Conservation (phyloP, 805 yeast genomes). For the Millerozyma miso region DNA sequence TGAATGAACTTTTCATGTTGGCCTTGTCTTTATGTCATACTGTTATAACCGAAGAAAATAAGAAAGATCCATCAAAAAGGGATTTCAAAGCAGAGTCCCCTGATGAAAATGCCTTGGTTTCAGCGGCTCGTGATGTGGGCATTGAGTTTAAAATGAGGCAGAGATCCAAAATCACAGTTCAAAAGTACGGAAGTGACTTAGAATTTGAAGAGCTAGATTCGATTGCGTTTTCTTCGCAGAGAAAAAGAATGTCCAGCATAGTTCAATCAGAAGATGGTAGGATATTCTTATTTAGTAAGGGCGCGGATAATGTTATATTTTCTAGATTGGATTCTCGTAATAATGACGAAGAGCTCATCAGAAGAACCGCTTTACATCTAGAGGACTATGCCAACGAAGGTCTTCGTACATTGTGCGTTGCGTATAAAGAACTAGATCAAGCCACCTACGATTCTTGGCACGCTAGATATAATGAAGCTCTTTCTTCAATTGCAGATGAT, state of each 20-base stretch:
- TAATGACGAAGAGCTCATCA: slow-evolving; percentile 41
- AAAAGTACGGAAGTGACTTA: slow-evolving; percentile 41
- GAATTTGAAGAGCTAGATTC: slow-evolving; percentile 50
- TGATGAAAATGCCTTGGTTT: slow-evolving; percentile 78
- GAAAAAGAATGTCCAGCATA: slow-evolving; percentile 78
- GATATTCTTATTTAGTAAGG: slow-evolving; percentile 54
- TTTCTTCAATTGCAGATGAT: slow-evolving; percentile 47
- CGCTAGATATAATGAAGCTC: slow-evolving; percentile 52
- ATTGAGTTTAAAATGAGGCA: slow-evolving; percentile 54
- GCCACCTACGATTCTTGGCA: slow-evolving; percentile 52
- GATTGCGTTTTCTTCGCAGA: slow-evolving; percentile 62
- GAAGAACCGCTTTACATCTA: slow-evolving; percentile 57
- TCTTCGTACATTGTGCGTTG: slow-evolving; percentile 69
- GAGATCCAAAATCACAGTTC: slow-evolving; percentile 43
- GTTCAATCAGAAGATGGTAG: slow-evolving; percentile 41
- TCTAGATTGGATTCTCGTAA: slow-evolving; percentile 29
- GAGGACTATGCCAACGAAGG: slow-evolving; percentile 76
- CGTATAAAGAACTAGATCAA: slow-evolving; percentile 47
- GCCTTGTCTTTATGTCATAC: slow-evolving; percentile 73
- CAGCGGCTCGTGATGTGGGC: slow-evolving; percentile 72
- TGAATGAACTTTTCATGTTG: slow-evolving; percentile 56
- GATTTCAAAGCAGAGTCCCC: slow-evolving; percentile 78
- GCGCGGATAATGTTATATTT: slow-evolving; percentile 73
- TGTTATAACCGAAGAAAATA: slow-evolving; percentile 56
- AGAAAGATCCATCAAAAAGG: slow-evolving; percentile 35